Evolutionary conservation across 139 green algal species (phyloP).

Genomic region (Spirogloea muscicola): DNA sequence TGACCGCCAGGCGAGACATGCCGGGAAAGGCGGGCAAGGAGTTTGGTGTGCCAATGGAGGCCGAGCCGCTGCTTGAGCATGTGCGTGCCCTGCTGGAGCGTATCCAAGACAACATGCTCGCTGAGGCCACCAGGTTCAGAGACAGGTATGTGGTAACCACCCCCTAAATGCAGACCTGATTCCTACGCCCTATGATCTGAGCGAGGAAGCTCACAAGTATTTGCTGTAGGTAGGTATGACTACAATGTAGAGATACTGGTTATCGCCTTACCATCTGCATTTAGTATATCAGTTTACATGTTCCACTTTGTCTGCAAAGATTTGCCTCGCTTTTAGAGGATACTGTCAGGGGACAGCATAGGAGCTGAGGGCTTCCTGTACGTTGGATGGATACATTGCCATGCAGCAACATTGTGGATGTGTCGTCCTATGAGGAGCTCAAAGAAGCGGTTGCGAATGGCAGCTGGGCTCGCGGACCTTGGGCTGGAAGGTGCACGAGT

Average conservation of each 20-base stretch:
- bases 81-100: constrained; percentile 59
- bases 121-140: constrained; percentile 74
- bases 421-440: constrained; percentile 85
- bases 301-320: neutral
- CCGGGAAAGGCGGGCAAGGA: constrained; percentile 93
- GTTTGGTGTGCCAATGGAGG: constrained; percentile 76
- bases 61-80: constrained; percentile 58
- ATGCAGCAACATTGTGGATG: constrained; percentile 92
- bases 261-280: no score
- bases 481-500: constrained; percentile 63
- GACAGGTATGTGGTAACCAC: constrained; percentile 62
- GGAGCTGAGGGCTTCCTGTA: no score
- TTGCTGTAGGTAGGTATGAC: no score
- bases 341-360: no score
- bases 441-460: constrained; percentile 74
- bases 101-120: constrained; percentile 62
- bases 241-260: no score
- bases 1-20: constrained; percentile 74
- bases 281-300: no score
- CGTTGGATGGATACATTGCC: no score
- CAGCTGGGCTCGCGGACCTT: constrained; percentile 88
- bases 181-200: no score
- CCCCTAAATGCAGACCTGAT: no score
- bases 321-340: no score
- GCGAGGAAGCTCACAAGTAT: no score